phyloP scores from a whole-genome alignment of 2,329 filamentous ascomycete genomes.

The Hypomyces rosellus region DNA sequence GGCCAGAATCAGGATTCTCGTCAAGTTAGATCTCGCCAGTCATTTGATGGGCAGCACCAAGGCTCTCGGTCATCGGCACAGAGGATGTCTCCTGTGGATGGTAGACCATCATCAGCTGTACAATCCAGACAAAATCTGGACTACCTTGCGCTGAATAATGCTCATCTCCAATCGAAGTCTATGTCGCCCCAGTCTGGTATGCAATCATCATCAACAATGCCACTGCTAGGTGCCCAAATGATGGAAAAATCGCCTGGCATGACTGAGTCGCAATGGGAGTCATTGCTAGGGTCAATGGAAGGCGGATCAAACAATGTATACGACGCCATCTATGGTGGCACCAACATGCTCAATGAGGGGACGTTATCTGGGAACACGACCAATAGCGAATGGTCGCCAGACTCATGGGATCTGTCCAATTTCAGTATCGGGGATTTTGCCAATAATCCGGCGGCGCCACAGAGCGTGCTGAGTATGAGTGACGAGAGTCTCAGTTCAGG shows the following conservation, averaged over 20 bases:
- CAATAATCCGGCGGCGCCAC: slow-evolving; percentile 36
- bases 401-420: slow-evolving; percentile 48
- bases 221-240: slow-evolving; percentile 10
- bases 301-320: slow-evolving; percentile 78
- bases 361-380: slow-evolving; percentile 35
- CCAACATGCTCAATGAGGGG: slow-evolving; percentile 41
- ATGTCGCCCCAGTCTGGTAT: slow-evolving; percentile 41
- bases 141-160: slow-evolving; percentile 50
- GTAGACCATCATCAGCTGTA: slow-evolving; percentile 19
- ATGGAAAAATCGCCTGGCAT: slow-evolving; percentile 36
- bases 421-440: slow-evolving; percentile 47
- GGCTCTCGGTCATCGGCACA: slow-evolving; percentile 45
- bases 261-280: slow-evolving; percentile 72
- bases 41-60: slow-evolving; percentile 42
- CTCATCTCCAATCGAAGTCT: slow-evolving; percentile 40
- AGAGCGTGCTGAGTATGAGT: slow-evolving; percentile 50
- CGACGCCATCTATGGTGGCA: slow-evolving; percentile 71
- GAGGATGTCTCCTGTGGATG: slow-evolving; percentile 26
- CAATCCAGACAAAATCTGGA: slow-evolving; percentile 43
- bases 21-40: slow-evolving; percentile 38
- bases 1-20: slow-evolving; percentile 31
- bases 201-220: slow-evolving; percentile 21
- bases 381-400: slow-evolving; percentile 47
- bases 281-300: slow-evolving; percentile 72
- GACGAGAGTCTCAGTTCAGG: slow-evolving; percentile 53